A percentile compares a stretch with the other conserved stretches of the same genome.
phyloP scores from a whole-genome alignment of 2,329 filamentous ascomycete genomes.

The Sporothrix protearum region DNA sequence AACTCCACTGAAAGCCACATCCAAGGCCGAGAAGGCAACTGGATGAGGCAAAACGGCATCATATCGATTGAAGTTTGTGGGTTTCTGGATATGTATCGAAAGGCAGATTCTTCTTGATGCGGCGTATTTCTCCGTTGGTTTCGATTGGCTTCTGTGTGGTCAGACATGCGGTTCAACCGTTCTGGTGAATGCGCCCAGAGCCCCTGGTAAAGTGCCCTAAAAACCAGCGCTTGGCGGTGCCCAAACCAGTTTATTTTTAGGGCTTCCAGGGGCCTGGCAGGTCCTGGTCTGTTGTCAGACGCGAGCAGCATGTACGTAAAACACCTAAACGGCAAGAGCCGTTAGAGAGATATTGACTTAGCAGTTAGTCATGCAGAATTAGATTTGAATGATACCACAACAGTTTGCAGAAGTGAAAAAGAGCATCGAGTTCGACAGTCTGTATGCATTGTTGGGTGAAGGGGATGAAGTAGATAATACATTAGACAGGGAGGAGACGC shows the following conservation, averaged over 20 bases:
- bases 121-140: neutral
- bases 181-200: no score
- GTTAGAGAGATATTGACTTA: neutral
- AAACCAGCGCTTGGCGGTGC: neutral
- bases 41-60: neutral
- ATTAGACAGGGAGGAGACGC: neutral
- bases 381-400: neutral
- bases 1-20: neutral
- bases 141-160: neutral
- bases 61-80: neutral
- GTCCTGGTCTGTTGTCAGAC: neutral
- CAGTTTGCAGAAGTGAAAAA: neutral
- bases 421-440: no score
- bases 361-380: neutral
- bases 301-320: neutral
- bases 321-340: neutral
- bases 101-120: neutral
- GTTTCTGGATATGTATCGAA: neutral
- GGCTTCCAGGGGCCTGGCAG: neutral
- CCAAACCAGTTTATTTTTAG: neutral
- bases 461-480: conserved; percentile 1
- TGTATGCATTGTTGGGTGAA: neutral
- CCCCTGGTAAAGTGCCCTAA: neutral
- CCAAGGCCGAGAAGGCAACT: neutral
- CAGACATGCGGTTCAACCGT: neutral